Evolutionary conservation across 2,329 filamentous ascomycete species (phyloP).

Genomic region (Cladobotryum protrusum): DNA sequence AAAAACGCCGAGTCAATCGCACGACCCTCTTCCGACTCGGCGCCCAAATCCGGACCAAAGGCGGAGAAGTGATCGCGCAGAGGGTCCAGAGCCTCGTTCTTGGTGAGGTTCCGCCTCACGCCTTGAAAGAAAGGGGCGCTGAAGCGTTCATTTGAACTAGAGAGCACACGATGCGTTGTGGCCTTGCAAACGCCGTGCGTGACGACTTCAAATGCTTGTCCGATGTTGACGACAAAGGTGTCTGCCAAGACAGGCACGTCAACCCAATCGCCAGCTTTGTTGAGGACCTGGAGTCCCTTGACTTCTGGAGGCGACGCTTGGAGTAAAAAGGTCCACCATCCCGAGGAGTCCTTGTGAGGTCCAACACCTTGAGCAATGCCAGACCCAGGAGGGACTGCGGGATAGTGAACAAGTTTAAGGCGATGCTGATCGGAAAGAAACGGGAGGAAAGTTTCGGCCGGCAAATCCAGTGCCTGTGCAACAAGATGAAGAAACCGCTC

Average conservation of each 20-base stretch:
- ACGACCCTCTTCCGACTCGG: conserved; percentile 30
- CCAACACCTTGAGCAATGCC: conserved; percentile 46
- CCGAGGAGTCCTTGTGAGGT: conserved; percentile 56
- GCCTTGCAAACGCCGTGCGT: conserved; percentile 49
- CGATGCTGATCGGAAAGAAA: conserved; percentile 53
- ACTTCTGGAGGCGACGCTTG: conserved; percentile 49
- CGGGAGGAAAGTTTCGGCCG: conserved; percentile 40
- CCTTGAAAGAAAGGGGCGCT: conserved; percentile 46
- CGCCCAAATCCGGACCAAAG: conserved; percentile 10
- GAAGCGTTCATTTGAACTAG: conserved; percentile 29
- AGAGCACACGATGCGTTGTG: conserved; percentile 41
- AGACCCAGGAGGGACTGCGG: conserved; percentile 18
- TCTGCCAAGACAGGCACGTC: conserved; percentile 40
- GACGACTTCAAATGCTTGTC: conserved; percentile 52
- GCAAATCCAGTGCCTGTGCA: conserved; percentile 47
- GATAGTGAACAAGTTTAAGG: conserved; percentile 52
- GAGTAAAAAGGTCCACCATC: conserved; percentile 59
- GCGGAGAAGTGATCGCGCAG: conserved; percentile 33
- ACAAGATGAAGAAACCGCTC: conserved; percentile 51
- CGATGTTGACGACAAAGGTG: conserved; percentile 53
- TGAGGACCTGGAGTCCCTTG: conserved; percentile 45
- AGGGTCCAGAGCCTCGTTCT: conserved; percentile 33
- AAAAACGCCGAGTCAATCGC: conserved; percentile 45
- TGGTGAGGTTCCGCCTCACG: conserved; percentile 40
- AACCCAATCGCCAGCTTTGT: conserved; percentile 42